A percentile compares a stretch with the other conserved stretches of the same genome.
phyloP scores from a whole-genome alignment of 805 yeast species.

The Starmerella sirachaensis region DNA sequence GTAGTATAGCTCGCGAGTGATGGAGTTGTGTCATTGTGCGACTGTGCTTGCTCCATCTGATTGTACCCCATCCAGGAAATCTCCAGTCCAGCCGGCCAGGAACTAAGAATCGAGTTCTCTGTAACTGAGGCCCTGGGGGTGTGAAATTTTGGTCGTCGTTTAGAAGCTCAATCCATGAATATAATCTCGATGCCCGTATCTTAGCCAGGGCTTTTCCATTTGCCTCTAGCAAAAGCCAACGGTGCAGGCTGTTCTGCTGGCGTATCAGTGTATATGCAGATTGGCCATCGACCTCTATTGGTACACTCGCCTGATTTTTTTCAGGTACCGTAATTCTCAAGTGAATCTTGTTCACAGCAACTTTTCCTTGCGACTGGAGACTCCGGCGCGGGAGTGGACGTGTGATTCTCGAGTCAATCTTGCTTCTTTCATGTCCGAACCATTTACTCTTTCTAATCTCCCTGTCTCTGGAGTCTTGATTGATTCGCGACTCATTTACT shows the following conservation, averaged over 20 bases:
- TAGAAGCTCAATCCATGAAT: background rate
- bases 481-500: too few species aligned
- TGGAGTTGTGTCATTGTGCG: slow-evolving; percentile 2
- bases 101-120: background rate
- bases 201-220: background rate
- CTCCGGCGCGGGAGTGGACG: too few species aligned
- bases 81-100: slow-evolving; percentile 1
- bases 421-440: too few species aligned
- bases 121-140: background rate
- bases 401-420: too few species aligned
- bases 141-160: background rate
- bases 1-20: background rate
- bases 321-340: too few species aligned
- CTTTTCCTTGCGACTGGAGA: too few species aligned
- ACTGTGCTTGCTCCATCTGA: slow-evolving; percentile 5
- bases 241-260: background rate
- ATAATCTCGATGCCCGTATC: slow-evolving; percentile 1
- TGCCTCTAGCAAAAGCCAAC: background rate
- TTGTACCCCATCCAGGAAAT: background rate
- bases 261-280: slow-evolving; percentile 1
- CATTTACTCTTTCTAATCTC: too few species aligned
- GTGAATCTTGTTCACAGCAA: too few species aligned
- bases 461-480: too few species aligned
- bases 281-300: too few species aligned
- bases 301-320: too few species aligned